Evolutionary conservation across 805 yeast genomes (phyloP).

Genomic region (Kluyveromyces siamensis): DNA sequence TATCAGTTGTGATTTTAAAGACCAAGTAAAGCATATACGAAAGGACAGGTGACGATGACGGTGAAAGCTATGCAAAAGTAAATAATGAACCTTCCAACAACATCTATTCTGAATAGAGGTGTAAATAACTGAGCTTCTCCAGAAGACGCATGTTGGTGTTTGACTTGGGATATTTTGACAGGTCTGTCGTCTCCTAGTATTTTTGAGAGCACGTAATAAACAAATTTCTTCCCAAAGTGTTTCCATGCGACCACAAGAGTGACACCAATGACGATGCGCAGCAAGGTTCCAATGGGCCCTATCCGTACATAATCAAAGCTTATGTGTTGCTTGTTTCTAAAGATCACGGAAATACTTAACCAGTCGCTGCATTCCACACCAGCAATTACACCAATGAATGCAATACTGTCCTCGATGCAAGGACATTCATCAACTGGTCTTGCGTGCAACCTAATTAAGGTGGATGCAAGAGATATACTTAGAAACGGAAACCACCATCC

Average conservation of each 20-base stretch:
- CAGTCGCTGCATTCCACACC: slow-evolving; percentile 67
- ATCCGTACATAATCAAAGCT: slow-evolving; percentile 4
- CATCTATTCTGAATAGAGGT: slow-evolving; percentile 64
- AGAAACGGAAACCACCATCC: slow-evolving; percentile 27
- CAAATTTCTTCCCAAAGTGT: slow-evolving; percentile 52
- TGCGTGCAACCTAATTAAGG: slow-evolving; percentile 59
- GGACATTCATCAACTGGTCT: slow-evolving; percentile 92
- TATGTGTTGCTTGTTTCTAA: neutral
- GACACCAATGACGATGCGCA: slow-evolving; percentile 57
- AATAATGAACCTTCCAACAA: slow-evolving; percentile 64
- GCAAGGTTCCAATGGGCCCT: slow-evolving; percentile 18
- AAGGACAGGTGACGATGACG: slow-evolving; percentile 34
- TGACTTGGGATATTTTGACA: slow-evolving; percentile 15
- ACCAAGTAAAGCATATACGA: slow-evolving; percentile 8
- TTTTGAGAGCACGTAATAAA: slow-evolving; percentile 39
- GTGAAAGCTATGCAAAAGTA: slow-evolving; percentile 71
- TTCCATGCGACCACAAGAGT: slow-evolving; percentile 64
- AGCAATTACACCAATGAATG: slow-evolving; percentile 78
- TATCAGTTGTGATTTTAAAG: too few relatives aligned
- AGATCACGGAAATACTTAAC: slow-evolving; percentile 35
- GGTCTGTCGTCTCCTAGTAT: slow-evolving; percentile 18
- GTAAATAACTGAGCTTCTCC: slow-evolving; percentile 41
- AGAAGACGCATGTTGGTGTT: slow-evolving; percentile 13
- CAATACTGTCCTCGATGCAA: slow-evolving; percentile 90
- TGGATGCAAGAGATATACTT: slow-evolving; percentile 34